phyloP scores from a whole-genome alignment of 2,329 filamentous ascomycete genomes.

The Bipolaris zeicola region DNA sequence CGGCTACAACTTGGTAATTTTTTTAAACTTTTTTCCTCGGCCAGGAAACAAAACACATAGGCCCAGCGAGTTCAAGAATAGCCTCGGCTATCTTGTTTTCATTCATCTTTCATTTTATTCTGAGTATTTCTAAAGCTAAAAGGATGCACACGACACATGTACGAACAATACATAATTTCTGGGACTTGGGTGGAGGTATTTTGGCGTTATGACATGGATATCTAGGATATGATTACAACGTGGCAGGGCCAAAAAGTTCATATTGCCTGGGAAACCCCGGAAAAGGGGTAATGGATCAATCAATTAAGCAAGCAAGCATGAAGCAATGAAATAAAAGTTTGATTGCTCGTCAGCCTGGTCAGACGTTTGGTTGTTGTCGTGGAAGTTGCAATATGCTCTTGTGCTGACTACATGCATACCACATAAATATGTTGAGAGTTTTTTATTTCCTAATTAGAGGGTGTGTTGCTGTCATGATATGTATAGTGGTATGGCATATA shows the following conservation, averaged over 20 bases:
- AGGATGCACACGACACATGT: not conserved
- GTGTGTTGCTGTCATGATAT: too few relatives aligned
- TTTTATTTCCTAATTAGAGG: too few relatives aligned
- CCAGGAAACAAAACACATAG: not conserved
- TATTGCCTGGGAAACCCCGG: too few relatives aligned
- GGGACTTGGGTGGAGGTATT: not conserved
- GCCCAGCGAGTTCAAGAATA: not conserved
- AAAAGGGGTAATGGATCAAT: too few relatives aligned
- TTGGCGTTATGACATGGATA: not conserved
- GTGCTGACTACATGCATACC: not conserved
- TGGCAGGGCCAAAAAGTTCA: too few relatives aligned
- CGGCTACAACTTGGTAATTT: not conserved
- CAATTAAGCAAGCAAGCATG: not conserved
- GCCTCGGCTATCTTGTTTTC: not conserved
- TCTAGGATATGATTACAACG: not conserved
- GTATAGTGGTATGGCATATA: too few relatives aligned
- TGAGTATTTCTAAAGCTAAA: not conserved
- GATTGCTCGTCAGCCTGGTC: too few relatives aligned
- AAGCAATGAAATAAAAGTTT: not conserved
- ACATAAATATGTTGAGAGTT: too few relatives aligned
- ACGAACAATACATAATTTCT: not conserved
- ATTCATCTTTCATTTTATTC: not conserved
- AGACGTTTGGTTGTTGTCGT: not conserved
- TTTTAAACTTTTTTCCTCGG: not conserved
- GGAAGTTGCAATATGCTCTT: not conserved